Evolutionary conservation across 306 rosid genomes (phyloP), one percentile per base, ranked within the genome.

Genomic region (Citrullus amarus): DNA sequence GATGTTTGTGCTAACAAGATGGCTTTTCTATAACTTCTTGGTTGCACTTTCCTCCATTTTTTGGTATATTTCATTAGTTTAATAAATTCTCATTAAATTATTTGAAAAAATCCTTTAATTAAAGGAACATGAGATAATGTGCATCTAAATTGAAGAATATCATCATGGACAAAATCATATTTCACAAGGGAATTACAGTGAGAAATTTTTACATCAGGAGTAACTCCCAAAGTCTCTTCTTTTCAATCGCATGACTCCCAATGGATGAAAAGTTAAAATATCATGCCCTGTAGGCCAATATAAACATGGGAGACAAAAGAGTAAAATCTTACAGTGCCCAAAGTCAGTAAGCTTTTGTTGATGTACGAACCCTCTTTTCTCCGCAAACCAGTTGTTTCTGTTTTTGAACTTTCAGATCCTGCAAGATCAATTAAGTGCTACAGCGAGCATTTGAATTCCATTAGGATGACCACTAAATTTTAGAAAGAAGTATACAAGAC

Each of bases 391-490:
- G 90, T 90, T 81, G 97, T 92, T 84, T 92, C 97, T 0, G 91
- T 83, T 86, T 92, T 92, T 82, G 97, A 92, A 81, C 97, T 92
- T 90, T 92, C 97, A 79, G 96, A 92, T 43, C 97, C 97, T 76
- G 97, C 97, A 77, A 92, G 97, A 85, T 92, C 97, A 86, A 92
- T 92, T 85, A 92, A 90, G 84, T 92, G 96, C 97, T 92, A 93
- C 84, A 89, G 82, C 51, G 65, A 18, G 76, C 79, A 80, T 74
- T 63, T 39, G 72, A 65, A 77, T 76, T 77, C 76, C 61, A 75
- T 39, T 66, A 36, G 60, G 56, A 65, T 70, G 79, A n/a, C 44
- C 58, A 73, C 77, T 77, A 75, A 38, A 75, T 14, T 56, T 28
- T 50, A 50, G 48, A 63, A 66, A 73, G 20, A 70, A 38, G 77